Conservation (phyloP, 2,329 filamentous ascomycete genomes). For the Diaporthe batatas region DNA sequence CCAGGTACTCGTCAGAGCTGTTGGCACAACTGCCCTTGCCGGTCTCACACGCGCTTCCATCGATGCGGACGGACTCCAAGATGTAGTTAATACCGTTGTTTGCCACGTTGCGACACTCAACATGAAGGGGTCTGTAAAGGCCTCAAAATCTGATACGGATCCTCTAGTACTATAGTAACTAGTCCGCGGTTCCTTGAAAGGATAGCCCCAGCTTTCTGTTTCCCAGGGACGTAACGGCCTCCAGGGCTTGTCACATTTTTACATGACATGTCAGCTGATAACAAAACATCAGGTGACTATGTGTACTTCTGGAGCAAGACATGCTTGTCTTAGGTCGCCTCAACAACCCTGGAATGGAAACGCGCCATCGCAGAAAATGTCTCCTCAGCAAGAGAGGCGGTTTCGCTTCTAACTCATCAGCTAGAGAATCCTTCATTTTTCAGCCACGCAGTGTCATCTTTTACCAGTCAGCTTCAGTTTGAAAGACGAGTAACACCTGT, state of each 20-base stretch:
- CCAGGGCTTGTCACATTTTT: too few species aligned
- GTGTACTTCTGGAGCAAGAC: too few species aligned
- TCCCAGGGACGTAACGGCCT: too few species aligned
- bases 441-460: too few species aligned
- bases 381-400: too few species aligned
- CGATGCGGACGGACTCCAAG: neutral
- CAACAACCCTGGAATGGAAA: too few species aligned
- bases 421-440: too few species aligned
- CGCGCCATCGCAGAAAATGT: too few species aligned
- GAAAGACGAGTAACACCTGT: neutral
- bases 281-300: too few species aligned
- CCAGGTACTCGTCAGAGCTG: neutral
- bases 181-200: neutral
- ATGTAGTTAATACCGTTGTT: neutral
- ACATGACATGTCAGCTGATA: neutral
- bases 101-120: neutral
- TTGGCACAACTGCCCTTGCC: neutral
- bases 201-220: neutral
- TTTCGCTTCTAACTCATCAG: too few species aligned
- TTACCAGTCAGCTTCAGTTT: neutral
- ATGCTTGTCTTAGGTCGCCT: too few species aligned
- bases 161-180: neutral
- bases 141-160: neutral
- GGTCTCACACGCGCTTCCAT: too few species aligned
- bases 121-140: neutral